Base-by-base conservation (phyloP, 2,329 filamentous ascomycete genomes). In the Dryadomyces sulphureus region DNA sequence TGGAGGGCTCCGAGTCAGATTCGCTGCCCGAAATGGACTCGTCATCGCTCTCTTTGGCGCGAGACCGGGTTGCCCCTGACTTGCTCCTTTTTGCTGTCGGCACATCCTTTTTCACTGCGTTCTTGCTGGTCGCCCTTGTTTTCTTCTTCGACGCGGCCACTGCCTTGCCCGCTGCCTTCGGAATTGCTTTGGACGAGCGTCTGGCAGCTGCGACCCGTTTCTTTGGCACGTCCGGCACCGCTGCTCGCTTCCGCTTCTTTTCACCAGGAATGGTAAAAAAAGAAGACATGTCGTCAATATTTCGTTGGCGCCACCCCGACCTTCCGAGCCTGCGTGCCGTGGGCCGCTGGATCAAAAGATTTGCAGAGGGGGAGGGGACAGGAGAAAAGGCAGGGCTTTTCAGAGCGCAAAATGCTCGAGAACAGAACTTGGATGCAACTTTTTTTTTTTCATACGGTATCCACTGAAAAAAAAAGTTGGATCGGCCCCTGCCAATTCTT, bases 261-360 rank as follows among this genome's bases (percentile, higher is more conserved):
- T 90, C 82, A 36, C 84, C 83, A 6, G 92, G 88, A 35, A 82
- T 70, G 44, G 89, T 94, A 66, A 98, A 98, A 66, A 96, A 98
- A 35, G 89, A 94, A 58, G 90, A 94, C 89, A 94, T 93, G 54
- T 53, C 68, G 55, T 47, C 50, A 5, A 21, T n/a, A n/a, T n/a
- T n/a, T n/a, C 9, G 8, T 3, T 14, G 41, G 3, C 12, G 19
- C 3, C 20, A 5, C 5, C 30, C 20, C 20, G 2, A 5, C 17
- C 16, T 24, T 24, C 30, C 8, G 20, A 11, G n/a, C 21, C 27
- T 24, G 27, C 21, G 12, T n/a, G 5, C 30, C 4, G 8, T n/a
- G 12, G 32, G 16, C 7, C 4, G n/a, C 20, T 25, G 21, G 25
- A 45, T 24, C 20, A 38, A 9, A 9, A 25, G 38, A 22, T 17